These are phyloP conservation scores for Sarocladium brachiariae DNA, from an alignment of 2,329 filamentous ascomycete genomes.

Conservation along the genomic window DNA sequence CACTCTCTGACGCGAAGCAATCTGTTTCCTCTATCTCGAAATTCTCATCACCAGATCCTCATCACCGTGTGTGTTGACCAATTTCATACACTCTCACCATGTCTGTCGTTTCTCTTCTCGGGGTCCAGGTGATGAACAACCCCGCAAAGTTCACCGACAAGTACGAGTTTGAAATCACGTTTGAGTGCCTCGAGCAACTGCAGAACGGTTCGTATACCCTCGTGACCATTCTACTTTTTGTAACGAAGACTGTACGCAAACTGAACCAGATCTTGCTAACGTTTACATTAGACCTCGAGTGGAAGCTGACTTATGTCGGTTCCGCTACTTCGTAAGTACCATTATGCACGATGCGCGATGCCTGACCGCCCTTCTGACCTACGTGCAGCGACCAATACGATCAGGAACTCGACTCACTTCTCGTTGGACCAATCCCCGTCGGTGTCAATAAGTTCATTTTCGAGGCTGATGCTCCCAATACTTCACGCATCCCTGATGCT, in stretches of 20 bases:
- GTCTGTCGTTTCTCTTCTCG: constrained; percentile 94
- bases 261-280: no score
- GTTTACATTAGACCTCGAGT: constrained; percentile 99
- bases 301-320: constrained; percentile 98
- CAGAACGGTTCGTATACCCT: constrained; percentile 64
- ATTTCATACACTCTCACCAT: constrained; percentile 41
- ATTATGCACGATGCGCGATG: not conserved
- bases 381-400: constrained; percentile 78
- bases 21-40: no score
- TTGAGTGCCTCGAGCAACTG: constrained; percentile 90
- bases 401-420: constrained; percentile 93
- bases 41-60: not conserved
- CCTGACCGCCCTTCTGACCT: constrained; percentile 15
- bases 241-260: no score
- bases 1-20: not conserved
- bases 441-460: constrained; percentile 99
- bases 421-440: constrained; percentile 94
- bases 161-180: constrained; percentile 98
- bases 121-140: constrained; percentile 95
- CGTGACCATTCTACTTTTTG: no score
- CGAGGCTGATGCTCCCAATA: constrained; percentile 88
- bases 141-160: constrained; percentile 87
- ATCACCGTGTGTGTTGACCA: constrained; percentile 20
- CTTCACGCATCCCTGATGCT: constrained; percentile 81
- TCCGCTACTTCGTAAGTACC: constrained; percentile 85